These are phyloP conservation scores for Sindora glabra DNA, from an alignment of 306 rosid genomes.

Conservation along the genomic window DNA sequence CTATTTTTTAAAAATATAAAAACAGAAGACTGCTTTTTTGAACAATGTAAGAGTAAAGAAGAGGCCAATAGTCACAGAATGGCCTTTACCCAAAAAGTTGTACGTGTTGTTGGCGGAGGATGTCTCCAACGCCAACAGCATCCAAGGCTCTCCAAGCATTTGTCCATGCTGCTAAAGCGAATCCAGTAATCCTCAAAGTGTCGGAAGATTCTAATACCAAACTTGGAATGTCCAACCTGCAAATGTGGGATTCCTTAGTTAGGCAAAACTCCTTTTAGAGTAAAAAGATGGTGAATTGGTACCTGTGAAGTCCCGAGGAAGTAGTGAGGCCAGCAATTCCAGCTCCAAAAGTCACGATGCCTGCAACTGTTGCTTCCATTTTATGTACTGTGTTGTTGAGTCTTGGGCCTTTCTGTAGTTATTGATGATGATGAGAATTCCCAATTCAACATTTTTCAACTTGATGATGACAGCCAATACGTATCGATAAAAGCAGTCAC, in stretches of 20 bases:
- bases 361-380: slow-evolving; percentile 29
- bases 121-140: slow-evolving; percentile 45
- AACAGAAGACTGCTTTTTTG: no score
- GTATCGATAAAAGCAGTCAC: no score
- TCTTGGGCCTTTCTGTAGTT: no score
- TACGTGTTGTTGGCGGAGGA: slow-evolving; percentile 43
- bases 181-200: slow-evolving; percentile 50
- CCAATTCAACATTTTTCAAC: no score
- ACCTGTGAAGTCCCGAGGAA: slow-evolving; percentile 55
- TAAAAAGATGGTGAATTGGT: no score
- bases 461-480: no score
- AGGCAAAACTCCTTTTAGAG: no score
- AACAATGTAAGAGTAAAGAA: not conserved
- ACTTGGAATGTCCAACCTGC: slow-evolving; percentile 54
- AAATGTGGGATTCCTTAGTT: no score
- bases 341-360: slow-evolving; percentile 74
- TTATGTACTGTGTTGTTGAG: no score
- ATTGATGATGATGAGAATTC: no score
- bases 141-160: slow-evolving; percentile 86
- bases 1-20: no score
- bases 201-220: slow-evolving; percentile 61
- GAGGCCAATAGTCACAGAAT: no score
- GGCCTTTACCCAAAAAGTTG: slow-evolving; percentile 34
- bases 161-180: slow-evolving; percentile 46
- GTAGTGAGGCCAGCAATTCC: slow-evolving; percentile 76